Percentiles rank a stretch among this genome's conserved stretches.
These are phyloP conservation scores for Yamadazyma dendronema DNA, from an alignment of 1,139 yeast genomes.

Conservation along the genomic window DNA sequence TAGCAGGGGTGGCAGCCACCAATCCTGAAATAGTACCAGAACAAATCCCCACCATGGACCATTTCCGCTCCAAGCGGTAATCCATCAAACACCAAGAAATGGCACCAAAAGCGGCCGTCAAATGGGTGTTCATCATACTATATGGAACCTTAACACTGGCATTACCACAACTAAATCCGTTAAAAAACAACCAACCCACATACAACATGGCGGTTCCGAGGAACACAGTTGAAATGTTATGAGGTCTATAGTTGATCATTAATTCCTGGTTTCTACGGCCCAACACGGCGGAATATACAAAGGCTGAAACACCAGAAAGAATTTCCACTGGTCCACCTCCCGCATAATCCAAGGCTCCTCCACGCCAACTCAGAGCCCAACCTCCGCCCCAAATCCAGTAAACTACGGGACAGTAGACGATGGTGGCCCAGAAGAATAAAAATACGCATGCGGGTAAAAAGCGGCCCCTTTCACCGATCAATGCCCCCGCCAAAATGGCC, in stretches of 20 bases:
- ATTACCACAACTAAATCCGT: slow-evolving; percentile 73
- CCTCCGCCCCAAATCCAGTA: slow-evolving; percentile 97
- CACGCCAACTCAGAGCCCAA: slow-evolving; percentile 72
- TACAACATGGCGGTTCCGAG: slow-evolving; percentile 65
- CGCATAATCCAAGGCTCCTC: slow-evolving; percentile 94
- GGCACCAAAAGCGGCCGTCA: slow-evolving; percentile 89
- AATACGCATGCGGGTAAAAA: slow-evolving; percentile 82
- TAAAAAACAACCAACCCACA: slow-evolving; percentile 88
- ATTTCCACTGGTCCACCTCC: slow-evolving; percentile 99
- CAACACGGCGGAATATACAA: slow-evolving; percentile 77
- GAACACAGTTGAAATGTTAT: slow-evolving; percentile 83
- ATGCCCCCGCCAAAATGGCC: slow-evolving; percentile 92
- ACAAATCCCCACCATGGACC: slow-evolving; percentile 94
- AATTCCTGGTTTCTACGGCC: slow-evolving; percentile 83
- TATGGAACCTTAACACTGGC: slow-evolving; percentile 69
- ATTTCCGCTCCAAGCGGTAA: slow-evolving; percentile 80
- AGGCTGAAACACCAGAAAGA: slow-evolving; percentile 85
- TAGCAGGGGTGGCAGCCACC: slow-evolving; percentile 94
- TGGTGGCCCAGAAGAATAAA: slow-evolving; percentile 82
- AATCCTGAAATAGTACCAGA: slow-evolving; percentile 94
- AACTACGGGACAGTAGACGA: slow-evolving; percentile 90
- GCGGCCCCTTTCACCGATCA: slow-evolving; percentile 86
- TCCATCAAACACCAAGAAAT: slow-evolving; percentile 90
- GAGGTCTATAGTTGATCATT: slow-evolving; percentile 90
- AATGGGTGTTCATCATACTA: slow-evolving; percentile 88